These are phyloP conservation scores for Litsea cubeba DNA, from an alignment of 164 flowering plant genomes.

Conservation along the genomic window DNA sequence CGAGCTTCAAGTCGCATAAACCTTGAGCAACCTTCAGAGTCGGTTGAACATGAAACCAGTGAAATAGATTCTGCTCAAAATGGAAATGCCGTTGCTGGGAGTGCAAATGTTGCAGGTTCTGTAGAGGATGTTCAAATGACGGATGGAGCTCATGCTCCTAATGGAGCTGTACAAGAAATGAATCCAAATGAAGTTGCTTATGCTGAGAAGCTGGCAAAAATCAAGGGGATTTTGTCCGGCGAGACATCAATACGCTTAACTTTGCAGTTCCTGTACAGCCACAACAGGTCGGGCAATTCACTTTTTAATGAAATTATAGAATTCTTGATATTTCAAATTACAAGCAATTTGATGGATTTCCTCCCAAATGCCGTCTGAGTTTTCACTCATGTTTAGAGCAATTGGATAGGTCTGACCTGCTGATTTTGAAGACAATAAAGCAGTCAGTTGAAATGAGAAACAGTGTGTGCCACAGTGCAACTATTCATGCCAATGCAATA, in stretches of 20 bases:
- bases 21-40: constrained; percentile 15
- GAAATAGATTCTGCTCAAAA: constrained; percentile 36
- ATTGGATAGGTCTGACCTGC: constrained; percentile 69
- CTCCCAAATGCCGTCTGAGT: neutral
- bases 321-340: neutral
- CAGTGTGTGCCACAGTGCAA: constrained; percentile 96
- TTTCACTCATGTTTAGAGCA: constrained; percentile 3
- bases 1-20: constrained; percentile 14
- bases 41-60: constrained; percentile 27
- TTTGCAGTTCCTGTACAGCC: constrained; percentile 83
- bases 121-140: constrained; percentile 40
- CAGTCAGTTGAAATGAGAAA: constrained; percentile 96
- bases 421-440: constrained; percentile 83
- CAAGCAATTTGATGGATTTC: neutral
- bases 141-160: constrained; percentile 17
- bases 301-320: neutral
- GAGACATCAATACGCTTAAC: constrained; percentile 89
- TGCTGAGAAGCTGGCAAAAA: constrained; percentile 62
- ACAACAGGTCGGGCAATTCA: constrained; percentile 57
- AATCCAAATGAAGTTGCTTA: constrained; percentile 53
- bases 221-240: constrained; percentile 79
- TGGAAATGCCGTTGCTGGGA: constrained; percentile 25
- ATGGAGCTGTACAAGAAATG: constrained; percentile 14
- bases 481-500: constrained; percentile 89
- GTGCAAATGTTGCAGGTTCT: constrained; percentile 12